Base-by-base conservation (phyloP, 2,329 filamentous ascomycete genomes). In the Phyllosticta paracitricarpa region DNA sequence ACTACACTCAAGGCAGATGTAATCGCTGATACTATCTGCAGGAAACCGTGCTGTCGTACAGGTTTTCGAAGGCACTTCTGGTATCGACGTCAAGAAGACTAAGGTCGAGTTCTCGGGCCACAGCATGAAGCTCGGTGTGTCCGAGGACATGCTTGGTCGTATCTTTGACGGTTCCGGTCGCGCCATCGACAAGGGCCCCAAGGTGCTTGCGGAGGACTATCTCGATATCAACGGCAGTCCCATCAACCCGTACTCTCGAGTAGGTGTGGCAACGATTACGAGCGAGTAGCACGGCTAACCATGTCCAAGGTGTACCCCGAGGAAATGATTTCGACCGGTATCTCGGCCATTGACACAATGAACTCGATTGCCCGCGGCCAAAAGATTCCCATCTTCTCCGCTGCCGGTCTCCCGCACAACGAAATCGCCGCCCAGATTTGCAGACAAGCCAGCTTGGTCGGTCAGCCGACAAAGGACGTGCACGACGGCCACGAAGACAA, bases 291-390 rank as follows among this genome's bases (percentile, higher is more conserved):
- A 4, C 12, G 51, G 58, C 67, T 74, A 56, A 72, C 57, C 5
- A 2, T 12, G 2, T 3, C 24, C 25, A 66, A 95, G 91, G 90
- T 96, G 68, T 99, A 99, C 75, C 94, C 94, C 71, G 94, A 99
- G 81, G 95, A 99, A 79, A 99, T 99, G 93, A 97, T 99, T 71
- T 94, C 93, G 40, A 99, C 94, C 56, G 94, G 94, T 86, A 99
- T 99, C 76, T 97, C 93, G 65, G 92, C 94, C 73, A 97, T 99
- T 72, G 93, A 97, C 75, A 96, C 92, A 64, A 97, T 97, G 93
- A 83, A 82, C 75, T 82, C 80, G 57, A 96, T 97, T 76, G 94
- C 95, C 66, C 91, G 94, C 84, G 94, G 94, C 65, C 94, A 99
- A 77, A 99, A 99, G 84, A 99, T 99, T 67, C 94, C 95, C 69